Percentiles rank a stretch among this genome's conserved stretches.
phyloP scores from a whole-genome alignment of 2,329 filamentous ascomycete genomes.

The Calcarisporium arbuscula region DNA sequence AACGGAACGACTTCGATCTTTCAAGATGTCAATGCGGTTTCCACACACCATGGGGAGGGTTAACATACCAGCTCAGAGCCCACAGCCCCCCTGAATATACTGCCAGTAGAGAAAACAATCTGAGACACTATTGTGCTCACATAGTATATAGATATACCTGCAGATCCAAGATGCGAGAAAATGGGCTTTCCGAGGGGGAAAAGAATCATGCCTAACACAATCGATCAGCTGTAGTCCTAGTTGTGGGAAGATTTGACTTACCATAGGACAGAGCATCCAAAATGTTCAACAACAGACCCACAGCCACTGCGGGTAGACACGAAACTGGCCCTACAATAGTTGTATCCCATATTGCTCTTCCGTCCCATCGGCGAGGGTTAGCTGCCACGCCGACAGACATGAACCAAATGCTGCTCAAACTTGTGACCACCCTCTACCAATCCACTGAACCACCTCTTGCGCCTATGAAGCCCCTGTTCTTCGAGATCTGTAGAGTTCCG shows the following conservation, averaged over 20 bases:
- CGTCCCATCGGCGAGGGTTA: conserved; percentile 68
- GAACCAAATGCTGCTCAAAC: conserved; percentile 23
- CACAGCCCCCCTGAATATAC: conserved; percentile 83
- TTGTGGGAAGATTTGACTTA: conserved; percentile 23
- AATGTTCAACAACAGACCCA: conserved; percentile 86
- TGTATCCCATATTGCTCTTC: conserved; percentile 55
- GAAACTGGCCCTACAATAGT: conserved; percentile 61
- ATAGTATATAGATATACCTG: conserved; percentile 98
- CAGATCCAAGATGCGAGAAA: conserved; percentile 79
- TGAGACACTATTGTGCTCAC: conserved; percentile 95
- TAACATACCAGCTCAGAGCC: conserved; percentile 78
- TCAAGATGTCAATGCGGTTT: not conserved
- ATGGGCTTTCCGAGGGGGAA: conserved; percentile 85
- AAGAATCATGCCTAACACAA: conserved; percentile 68
- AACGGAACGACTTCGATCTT: conserved; percentile 96
- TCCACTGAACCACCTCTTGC: conserved; percentile 27
- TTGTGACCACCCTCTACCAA: conserved; percentile 24
- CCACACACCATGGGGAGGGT: not conserved
- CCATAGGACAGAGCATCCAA: conserved; percentile 93
- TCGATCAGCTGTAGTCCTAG: conserved; percentile 10
- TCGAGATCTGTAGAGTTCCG: conserved; percentile 39
- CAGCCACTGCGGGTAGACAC: conserved; percentile 76
- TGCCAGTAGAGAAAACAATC: conserved; percentile 79
- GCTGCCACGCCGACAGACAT: conserved; percentile 30
- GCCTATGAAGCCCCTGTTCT: conserved; percentile 36